Conservation (phyloP, 306 rosid genomes). For the Medicago truncatula region MtrunA17r5.0-ANR NC_053043.1:14345001-14345500, state of each 20-base stretch:
- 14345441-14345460: constrained; percentile 81
- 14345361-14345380: constrained; percentile 18
- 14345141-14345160: too few species aligned
- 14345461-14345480: constrained; percentile 84
- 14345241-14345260: neutral
- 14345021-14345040: constrained; percentile 20
- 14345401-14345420: constrained; percentile 48
- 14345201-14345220: too few species aligned
- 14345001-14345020: constrained; percentile 14
- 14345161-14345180: too few species aligned
- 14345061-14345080: neutral
- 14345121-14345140: too few species aligned
- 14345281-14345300: neutral
- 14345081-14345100: neutral
- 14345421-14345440: constrained; percentile 96
- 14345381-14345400: constrained; percentile 31
- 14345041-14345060: constrained; percentile 1
- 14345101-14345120: neutral
- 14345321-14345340: constrained; percentile 24
- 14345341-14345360: neutral
- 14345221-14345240: too few species aligned
- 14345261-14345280: neutral
- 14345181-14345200: too few species aligned
- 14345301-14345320: neutral
- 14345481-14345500: constrained; percentile 95